A percentile compares a stretch with the other conserved stretches of the same genome.
These are phyloP conservation scores for Saccharomycopsis phalli DNA, from an alignment of 1,139 yeast genomes.

Conservation along the genomic window DNA sequence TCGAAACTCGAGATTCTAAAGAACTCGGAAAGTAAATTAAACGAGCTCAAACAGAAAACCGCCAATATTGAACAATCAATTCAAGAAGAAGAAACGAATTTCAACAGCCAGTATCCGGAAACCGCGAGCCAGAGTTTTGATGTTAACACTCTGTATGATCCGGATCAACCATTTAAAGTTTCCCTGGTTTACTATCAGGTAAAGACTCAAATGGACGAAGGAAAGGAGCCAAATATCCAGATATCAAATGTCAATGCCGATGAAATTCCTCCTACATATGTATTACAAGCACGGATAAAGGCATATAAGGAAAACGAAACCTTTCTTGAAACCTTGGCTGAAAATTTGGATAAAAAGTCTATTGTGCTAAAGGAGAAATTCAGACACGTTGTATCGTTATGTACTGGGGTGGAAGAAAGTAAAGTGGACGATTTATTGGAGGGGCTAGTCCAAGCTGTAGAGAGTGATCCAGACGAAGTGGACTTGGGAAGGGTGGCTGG, in stretches of 20 bases:
- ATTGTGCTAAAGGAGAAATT: conserved; percentile 73
- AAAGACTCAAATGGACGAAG: conserved; percentile 21
- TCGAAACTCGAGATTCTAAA: conserved; percentile 36
- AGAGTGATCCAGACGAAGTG: conserved; percentile 65
- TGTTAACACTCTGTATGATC: conserved; percentile 55
- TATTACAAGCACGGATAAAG: conserved; percentile 65
- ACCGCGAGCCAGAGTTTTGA: conserved; percentile 22
- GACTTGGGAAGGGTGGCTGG: conserved; percentile 46
- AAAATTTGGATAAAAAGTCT: conserved; percentile 41
- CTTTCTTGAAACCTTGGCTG: conserved; percentile 40
- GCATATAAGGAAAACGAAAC: conserved; percentile 69
- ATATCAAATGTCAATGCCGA: conserved; percentile 21
- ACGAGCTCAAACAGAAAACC: conserved; percentile 42
- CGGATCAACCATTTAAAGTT: conserved; percentile 78
- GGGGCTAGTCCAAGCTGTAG: conserved; percentile 84
- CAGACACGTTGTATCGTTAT: conserved; percentile 79
- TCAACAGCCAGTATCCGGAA: conserved; percentile 23
- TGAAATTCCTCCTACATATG: conserved; percentile 49
- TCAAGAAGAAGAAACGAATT: conserved; percentile 44
- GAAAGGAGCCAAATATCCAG: conserved; percentile 20
- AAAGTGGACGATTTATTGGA: conserved; percentile 80
- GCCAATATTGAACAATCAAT: conserved; percentile 50
- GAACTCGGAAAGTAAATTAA: conserved; percentile 33
- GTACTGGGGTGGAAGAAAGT: conserved; percentile 74
- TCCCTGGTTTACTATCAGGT: conserved; percentile 46